Evolutionary conservation across 2,329 filamentous ascomycete genomes (phyloP).

Genomic region (Dothideomycetidae sp.): DNA sequence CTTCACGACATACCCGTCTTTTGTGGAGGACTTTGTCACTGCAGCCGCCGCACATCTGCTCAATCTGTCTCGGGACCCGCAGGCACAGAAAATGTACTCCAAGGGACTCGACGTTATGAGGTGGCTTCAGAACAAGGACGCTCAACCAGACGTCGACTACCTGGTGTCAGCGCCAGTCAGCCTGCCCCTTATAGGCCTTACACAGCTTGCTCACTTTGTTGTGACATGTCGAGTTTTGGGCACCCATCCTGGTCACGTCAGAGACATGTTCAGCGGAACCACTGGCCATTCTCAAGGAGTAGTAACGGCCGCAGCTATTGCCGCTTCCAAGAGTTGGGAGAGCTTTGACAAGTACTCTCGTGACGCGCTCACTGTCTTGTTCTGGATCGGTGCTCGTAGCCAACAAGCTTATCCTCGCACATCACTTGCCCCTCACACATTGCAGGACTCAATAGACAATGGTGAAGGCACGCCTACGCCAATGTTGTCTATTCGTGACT

Average conservation of each 20-base stretch:
- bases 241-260: conserved; percentile 73
- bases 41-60: conserved; percentile 78
- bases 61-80: conserved; percentile 64
- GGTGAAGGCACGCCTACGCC: conserved; percentile 92
- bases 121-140: conserved; percentile 80
- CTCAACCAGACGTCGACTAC: conserved; percentile 88
- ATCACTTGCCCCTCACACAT: conserved; percentile 75
- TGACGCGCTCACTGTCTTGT: conserved; percentile 78
- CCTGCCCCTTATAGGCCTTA: conserved; percentile 86
- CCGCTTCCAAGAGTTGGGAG: conserved; percentile 85
- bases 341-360: conserved; percentile 68
- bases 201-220: conserved; percentile 89
- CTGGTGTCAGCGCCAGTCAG: conserved; percentile 89
- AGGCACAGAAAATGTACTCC: conserved; percentile 86
- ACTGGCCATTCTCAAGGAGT: conserved; percentile 97
- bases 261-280: conserved; percentile 70
- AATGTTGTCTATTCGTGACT: conserved; percentile 93
- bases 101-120: conserved; percentile 92
- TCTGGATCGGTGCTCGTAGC: conserved; percentile 96
- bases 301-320: conserved; percentile 80
- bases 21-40: conserved; percentile 72
- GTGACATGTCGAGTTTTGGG: conserved; percentile 88
- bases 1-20: conserved; percentile 78
- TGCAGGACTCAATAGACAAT: conserved; percentile 86
- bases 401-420: conserved; percentile 95